Conservation (phyloP, 1,139 yeast genomes). For the Spencermartinsiella ligniputridi region DNA sequence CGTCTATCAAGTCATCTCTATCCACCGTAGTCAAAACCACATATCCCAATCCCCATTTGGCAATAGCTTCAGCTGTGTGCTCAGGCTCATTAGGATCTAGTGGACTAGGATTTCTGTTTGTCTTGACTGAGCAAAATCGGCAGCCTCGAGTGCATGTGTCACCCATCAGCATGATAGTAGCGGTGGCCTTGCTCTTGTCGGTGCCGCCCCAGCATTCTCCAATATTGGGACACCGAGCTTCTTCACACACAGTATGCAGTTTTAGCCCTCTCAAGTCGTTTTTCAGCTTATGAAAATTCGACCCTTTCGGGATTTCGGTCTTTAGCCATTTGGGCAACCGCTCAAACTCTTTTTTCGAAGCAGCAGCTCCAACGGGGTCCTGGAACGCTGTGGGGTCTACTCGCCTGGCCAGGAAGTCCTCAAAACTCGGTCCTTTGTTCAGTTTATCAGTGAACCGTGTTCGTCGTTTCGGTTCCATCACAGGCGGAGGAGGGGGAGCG, state of each 20-base stretch:
- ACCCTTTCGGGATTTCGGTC: slow-evolving; percentile 93
- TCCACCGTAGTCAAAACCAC: slow-evolving; percentile 97
- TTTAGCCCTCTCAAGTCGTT: slow-evolving; percentile 84
- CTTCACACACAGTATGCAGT: slow-evolving; percentile 94
- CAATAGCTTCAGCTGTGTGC: slow-evolving; percentile 95
- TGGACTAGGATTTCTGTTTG: slow-evolving; percentile 78
- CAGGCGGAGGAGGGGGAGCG: not conserved
- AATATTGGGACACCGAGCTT: slow-evolving; percentile 96
- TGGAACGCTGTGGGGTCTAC: slow-evolving; percentile 49
- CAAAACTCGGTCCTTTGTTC: slow-evolving; percentile 88
- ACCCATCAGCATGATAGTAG: slow-evolving; percentile 97
- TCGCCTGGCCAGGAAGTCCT: slow-evolving; percentile 78
- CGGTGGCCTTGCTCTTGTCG: slow-evolving; percentile 91
- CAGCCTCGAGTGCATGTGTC: slow-evolving; percentile 99
- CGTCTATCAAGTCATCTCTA: slow-evolving; percentile 90
- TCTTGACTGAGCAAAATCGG: slow-evolving; percentile 94
- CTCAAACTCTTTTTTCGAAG: slow-evolving; percentile 67
- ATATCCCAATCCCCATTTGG: slow-evolving; percentile 98
- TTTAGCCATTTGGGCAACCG: slow-evolving; percentile 91
- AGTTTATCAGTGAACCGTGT: slow-evolving; percentile 58
- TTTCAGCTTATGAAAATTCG: slow-evolving; percentile 72
- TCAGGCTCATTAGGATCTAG: slow-evolving; percentile 97
- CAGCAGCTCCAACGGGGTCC: slow-evolving; percentile 37
- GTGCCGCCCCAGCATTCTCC: slow-evolving; percentile 99
- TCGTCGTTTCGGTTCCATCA: not conserved